Evolutionary conservation across 1,139 yeast genomes (phyloP).

Genomic region (Scheffersomyces lignicola): DNA sequence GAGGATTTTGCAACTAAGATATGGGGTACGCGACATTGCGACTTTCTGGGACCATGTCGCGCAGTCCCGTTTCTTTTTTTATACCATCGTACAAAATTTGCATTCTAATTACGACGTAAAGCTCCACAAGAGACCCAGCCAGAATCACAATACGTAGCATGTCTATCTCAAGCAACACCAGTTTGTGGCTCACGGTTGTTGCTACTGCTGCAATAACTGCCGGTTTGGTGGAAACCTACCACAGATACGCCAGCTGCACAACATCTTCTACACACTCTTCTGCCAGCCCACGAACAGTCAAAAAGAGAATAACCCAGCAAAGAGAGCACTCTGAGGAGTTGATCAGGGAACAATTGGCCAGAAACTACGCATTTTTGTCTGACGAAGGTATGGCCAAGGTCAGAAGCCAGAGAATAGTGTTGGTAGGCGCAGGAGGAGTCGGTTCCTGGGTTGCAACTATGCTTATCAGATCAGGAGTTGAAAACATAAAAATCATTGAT

Average conservation of each 20-base stretch:
- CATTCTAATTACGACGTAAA: too few species aligned
- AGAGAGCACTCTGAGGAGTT: conserved; percentile 64
- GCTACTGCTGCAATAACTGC: conserved; percentile 41
- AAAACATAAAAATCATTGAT: conserved; percentile 75
- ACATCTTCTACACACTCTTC: conserved; percentile 5
- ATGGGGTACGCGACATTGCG: too few species aligned
- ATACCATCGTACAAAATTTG: background rate
- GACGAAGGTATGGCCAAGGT: conserved; percentile 79
- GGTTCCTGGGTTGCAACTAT: conserved; percentile 97
- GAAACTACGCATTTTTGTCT: conserved; percentile 90
- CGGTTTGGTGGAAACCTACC: conserved; percentile 41
- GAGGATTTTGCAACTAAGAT: background rate
- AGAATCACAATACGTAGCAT: too few species aligned
- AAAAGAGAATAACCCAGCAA: conserved; percentile 10
- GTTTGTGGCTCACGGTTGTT: conserved; percentile 33
- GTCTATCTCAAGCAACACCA: conserved; percentile 11
- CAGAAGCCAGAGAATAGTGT: conserved; percentile 71
- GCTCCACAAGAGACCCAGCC: too few species aligned
- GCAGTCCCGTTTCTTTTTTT: too few species aligned
- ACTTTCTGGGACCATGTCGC: too few species aligned
- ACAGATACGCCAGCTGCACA: conserved; percentile 19
- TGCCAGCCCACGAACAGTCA: conserved; percentile 1
- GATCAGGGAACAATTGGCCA: conserved; percentile 85
- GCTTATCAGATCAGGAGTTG: conserved; percentile 88
- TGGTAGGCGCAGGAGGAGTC: conserved; percentile 98